A percentile compares a stretch with the other conserved stretches of the same genome.
Evolutionary conservation across 345 rosid species (phyloP).

Genomic region (Eucalyptus camaldulensis): DNA sequence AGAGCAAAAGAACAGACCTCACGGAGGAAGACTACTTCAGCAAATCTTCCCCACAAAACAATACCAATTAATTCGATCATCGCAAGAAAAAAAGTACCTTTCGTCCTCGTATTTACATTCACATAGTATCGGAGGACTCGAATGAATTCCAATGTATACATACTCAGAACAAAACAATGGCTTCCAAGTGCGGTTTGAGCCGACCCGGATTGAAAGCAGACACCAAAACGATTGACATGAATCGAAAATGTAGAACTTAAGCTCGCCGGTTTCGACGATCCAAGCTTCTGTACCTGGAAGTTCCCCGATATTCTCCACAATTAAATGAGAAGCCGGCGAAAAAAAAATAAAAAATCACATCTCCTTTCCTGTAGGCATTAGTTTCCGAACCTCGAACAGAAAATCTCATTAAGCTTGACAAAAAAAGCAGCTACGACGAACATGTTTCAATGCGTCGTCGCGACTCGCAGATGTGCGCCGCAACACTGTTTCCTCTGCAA

Average conservation of each 20-base stretch:
- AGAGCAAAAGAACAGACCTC: neutral
- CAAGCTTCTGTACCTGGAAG: neutral
- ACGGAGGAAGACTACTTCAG: neutral
- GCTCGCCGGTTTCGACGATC: neutral
- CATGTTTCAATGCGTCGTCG: neutral
- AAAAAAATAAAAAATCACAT: neutral
- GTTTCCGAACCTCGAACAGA: neutral
- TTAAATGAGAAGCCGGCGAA: neutral
- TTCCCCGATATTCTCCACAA: neutral
- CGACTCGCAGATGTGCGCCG: neutral
- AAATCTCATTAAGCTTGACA: neutral
- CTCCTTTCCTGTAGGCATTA: neutral
- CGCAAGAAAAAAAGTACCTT: neutral
- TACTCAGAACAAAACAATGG: neutral
- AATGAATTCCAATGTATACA: neutral
- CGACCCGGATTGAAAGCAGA: neutral
- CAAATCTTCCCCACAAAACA: neutral
- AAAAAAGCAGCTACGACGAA: neutral
- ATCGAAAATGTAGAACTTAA: neutral
- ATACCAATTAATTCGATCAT: neutral
- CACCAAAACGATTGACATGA: neutral
- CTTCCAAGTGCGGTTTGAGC: neutral
- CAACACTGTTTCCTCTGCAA: conserved; percentile 1
- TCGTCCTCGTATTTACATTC: neutral
- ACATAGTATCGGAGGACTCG: neutral